A percentile compares a stretch with the other conserved stretches of the same genome.
Conservation (phyloP, 2,329 filamentous ascomycete species). For the Didymella pomorum region DNA sequence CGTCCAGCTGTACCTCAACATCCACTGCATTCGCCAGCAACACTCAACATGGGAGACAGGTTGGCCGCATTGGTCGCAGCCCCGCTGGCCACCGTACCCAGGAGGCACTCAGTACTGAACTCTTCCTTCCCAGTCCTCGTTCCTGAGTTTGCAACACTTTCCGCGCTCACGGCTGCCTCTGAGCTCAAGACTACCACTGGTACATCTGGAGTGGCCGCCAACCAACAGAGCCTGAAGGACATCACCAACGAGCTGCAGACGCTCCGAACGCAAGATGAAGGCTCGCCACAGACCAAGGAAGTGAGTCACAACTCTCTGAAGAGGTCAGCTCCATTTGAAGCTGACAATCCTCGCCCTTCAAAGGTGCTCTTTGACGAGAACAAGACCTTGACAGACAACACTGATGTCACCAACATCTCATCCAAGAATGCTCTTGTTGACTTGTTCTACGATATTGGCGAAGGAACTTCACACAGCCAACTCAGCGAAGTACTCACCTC, state of each 20-base stretch:
- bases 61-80: not conserved
- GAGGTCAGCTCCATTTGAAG: not conserved
- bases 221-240: not conserved
- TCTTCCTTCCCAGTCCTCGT: conserved; percentile 1
- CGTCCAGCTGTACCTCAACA: not conserved
- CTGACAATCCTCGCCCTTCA: not conserved
- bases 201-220: not conserved
- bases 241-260: not conserved
- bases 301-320: not conserved
- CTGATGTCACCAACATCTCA: not conserved
- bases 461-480: not conserved
- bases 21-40: not conserved
- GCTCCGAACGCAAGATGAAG: not conserved
- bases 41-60: not conserved
- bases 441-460: not conserved
- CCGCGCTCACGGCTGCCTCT: not conserved
- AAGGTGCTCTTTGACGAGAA: not conserved
- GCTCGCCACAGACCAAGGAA: not conserved
- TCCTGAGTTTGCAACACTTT: not conserved
- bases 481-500: conserved; percentile 49
- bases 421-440: not conserved
- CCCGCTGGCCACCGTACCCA: not conserved
- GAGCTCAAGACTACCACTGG: not conserved
- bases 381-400: not conserved
- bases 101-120: conserved; percentile 1